A percentile compares a stretch with the other conserved stretches of the same genome.
Conservation (phyloP, 306 rosid genomes). For the Castanospermum australe region DNA sequence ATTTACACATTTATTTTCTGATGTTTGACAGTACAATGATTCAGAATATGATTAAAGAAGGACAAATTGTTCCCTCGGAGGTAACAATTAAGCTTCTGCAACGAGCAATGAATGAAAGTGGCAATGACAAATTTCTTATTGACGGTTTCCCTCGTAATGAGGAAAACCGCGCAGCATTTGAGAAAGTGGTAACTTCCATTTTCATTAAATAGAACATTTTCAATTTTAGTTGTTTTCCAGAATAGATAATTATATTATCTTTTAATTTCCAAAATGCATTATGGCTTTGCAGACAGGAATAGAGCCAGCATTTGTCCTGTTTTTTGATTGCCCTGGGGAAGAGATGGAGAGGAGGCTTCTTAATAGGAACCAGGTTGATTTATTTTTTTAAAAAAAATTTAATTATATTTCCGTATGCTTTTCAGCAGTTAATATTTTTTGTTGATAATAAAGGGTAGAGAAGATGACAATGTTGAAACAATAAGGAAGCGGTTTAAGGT, state of each 20-base stretch:
- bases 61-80: slow-evolving; percentile 93
- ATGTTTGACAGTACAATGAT: slow-evolving; percentile 79
- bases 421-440: neutral
- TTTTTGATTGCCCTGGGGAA: slow-evolving; percentile 80
- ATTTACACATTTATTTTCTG: slow-evolving; percentile 22
- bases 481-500: slow-evolving; percentile 92
- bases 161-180: slow-evolving; percentile 99
- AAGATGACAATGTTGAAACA: slow-evolving; percentile 93
- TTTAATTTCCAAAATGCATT: slow-evolving; percentile 20
- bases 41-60: slow-evolving; percentile 91
- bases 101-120: slow-evolving; percentile 70
- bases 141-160: slow-evolving; percentile 99
- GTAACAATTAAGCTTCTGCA: slow-evolving; percentile 94
- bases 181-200: slow-evolving; percentile 62
- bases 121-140: slow-evolving; percentile 89
- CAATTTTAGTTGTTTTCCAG: neutral
- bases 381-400: neutral
- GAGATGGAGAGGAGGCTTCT: slow-evolving; percentile 96
- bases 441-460: slow-evolving; percentile 72
- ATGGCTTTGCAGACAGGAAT: slow-evolving; percentile 74
- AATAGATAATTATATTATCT: neutral
- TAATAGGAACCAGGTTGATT: slow-evolving; percentile 77
- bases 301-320: slow-evolving; percentile 82
- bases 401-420: neutral
- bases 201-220: neutral